Evolutionary conservation across 352 stramenopile species (phyloP), one percentile per base, ranked within the genome.

Genomic region (Thraustotheca clavata): DNA sequence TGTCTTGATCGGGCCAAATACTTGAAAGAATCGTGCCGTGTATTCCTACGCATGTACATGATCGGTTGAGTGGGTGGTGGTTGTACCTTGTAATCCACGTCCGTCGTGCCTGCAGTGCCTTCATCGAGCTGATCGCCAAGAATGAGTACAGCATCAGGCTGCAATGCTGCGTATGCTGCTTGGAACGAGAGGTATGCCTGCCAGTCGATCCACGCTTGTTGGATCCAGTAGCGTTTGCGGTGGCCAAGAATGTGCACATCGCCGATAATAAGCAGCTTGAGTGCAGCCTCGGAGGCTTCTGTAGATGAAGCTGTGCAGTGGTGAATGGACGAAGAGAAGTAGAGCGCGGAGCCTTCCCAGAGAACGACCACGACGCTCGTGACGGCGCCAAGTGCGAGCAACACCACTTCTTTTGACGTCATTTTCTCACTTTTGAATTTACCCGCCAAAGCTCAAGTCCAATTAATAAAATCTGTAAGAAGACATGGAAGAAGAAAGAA

Each of bases 41-140:
- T 91, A 91, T 32, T 77, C 69, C 73, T 86, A 48, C 29, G 22
- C 11, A 34, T 27, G 22, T 2, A 41, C 27, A 16, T 61, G 43
- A 36, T n/a, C 33, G 12, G 24, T 68, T 49, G 29, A 34, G 16
- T 59, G 24, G 26, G 4, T 61, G 50, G 1, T 14, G 22, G 8
- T 49, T 38, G 16, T 35, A 83, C 77, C 73, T 87, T 49, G 73
- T 77, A 88, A 38, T 84, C 76, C 12, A 50, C 40, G 18, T 79
- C 66, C 0, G 68, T 47, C 1, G 83, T 92, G 66, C 73, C 73
- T 18, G 74, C 67, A 9, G 72, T 75, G 26, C 83, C 80, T 71
- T 92, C 83, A 40, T 92, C 83, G 0, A 92, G 70, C 33, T 92
- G 83, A 47, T 92, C 83, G 29, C 83, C 83, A 4, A 92, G 63